These are phyloP conservation scores for Collariella sp. DNA, from an alignment of 495 filamentous ascomycete species.

Conservation along the genomic window DNA sequence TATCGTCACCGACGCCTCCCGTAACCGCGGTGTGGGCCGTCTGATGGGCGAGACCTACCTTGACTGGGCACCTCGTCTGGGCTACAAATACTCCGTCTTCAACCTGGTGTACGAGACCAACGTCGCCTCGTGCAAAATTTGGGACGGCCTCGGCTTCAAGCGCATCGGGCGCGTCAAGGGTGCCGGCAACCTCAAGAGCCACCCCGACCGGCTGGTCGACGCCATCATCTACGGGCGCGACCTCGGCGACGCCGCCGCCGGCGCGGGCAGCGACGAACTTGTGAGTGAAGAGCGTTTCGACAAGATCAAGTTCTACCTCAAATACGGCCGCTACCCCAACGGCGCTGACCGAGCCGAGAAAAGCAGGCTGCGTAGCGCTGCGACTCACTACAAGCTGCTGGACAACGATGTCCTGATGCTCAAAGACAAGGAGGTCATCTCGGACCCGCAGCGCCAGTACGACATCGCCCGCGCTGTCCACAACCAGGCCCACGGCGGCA, in stretches of 20 bases:
- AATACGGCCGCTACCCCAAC: constrained; percentile 85
- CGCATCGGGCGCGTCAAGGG: constrained; percentile 87
- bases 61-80: constrained; percentile 89
- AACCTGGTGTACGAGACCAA: constrained; percentile 98
- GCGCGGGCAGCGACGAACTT: constrained; percentile 62
- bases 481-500: constrained; percentile 73
- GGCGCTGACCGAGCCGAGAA: constrained; percentile 95
- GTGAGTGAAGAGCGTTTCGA: constrained; percentile 96
- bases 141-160: constrained; percentile 98
- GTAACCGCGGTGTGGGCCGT: constrained; percentile 83
- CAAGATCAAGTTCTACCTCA: constrained; percentile 96
- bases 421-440: constrained; percentile 95
- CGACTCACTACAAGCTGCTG: constrained; percentile 88
- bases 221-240: constrained; percentile 96
- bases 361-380: constrained; percentile 81
- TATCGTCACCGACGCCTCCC: constrained; percentile 79
- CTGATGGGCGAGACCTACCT: constrained; percentile 92
- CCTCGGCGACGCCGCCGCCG: constrained; percentile 41
- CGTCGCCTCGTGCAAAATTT: constrained; percentile 86
- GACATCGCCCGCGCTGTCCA: constrained; percentile 77
- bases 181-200: constrained; percentile 73
- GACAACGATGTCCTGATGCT: constrained; percentile 80
- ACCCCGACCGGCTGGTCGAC: constrained; percentile 74
- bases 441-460: constrained; percentile 84
- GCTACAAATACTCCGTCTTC: constrained; percentile 94